These are phyloP conservation scores for Penicillium riverlandense DNA, from an alignment of 495 filamentous ascomycete genomes.

Conservation along the genomic window DNA sequence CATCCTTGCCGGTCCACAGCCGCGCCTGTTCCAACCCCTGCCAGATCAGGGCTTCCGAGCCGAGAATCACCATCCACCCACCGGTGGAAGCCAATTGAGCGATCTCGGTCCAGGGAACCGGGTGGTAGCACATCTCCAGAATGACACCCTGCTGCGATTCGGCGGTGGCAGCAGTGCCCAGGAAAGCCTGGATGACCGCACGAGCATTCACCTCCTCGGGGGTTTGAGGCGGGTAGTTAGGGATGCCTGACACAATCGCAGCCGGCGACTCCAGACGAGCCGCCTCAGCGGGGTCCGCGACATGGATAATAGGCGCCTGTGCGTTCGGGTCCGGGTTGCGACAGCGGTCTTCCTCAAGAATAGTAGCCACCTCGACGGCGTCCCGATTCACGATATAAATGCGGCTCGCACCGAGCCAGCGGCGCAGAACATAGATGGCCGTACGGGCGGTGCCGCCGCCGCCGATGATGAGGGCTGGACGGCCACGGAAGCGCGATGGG, in stretches of 20 bases:
- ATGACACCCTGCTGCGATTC: slow-evolving; percentile 52
- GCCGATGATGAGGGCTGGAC: slow-evolving; percentile 55
- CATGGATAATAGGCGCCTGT: slow-evolving; percentile 43
- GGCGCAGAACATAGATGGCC: slow-evolving; percentile 60
- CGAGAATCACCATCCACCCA: slow-evolving; percentile 64
- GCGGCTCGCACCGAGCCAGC: slow-evolving; percentile 53
- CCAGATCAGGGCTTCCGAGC: slow-evolving; percentile 67
- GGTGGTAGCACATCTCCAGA: slow-evolving; percentile 77
- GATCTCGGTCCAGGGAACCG: slow-evolving; percentile 58
- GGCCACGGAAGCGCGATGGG: slow-evolving; percentile 36
- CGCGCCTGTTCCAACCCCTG: slow-evolving; percentile 67
- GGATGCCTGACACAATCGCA: slow-evolving; percentile 59
- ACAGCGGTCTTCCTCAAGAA: slow-evolving; percentile 44
- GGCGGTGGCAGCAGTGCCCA: slow-evolving; percentile 22
- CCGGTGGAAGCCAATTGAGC: slow-evolving; percentile 44
- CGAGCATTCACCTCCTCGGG: slow-evolving; percentile 50
- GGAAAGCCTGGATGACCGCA: slow-evolving; percentile 47
- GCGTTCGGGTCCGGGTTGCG: slow-evolving; percentile 29
- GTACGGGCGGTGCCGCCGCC: slow-evolving; percentile 65
- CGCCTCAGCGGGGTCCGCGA: slow-evolving; percentile 50
- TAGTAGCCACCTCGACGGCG: slow-evolving; percentile 50
- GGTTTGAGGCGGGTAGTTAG: slow-evolving; percentile 59
- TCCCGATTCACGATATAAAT: slow-evolving; percentile 71
- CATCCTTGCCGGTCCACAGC: slow-evolving; percentile 52
- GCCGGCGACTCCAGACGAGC: slow-evolving; percentile 47